phyloP scores from a whole-genome alignment of 1,284 basidiomycete species.

The Trametes versicolor region DNA sequence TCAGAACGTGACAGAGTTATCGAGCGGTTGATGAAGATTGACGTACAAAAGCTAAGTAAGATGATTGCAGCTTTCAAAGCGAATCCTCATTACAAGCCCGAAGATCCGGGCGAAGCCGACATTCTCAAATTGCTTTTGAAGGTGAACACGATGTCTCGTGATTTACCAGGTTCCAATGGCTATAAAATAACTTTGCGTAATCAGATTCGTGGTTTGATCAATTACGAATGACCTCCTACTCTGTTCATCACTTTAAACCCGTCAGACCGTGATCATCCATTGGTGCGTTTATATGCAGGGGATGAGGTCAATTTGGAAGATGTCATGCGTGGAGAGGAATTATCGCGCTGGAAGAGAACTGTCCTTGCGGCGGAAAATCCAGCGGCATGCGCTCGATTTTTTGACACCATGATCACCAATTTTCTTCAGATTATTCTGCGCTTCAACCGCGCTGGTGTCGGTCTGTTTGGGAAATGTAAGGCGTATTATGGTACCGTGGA shows the following conservation, averaged over 20 bases:
- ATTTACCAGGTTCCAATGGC: conserved; percentile 15
- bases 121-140: neutral
- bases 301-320: neutral
- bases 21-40: neutral
- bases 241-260: neutral
- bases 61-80: too few relatives aligned
- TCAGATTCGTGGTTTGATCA: neutral
- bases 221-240: neutral
- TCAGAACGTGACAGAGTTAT: neutral
- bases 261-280: neutral
- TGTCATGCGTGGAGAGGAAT: neutral
- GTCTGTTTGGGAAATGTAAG: too few relatives aligned
- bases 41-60: neutral
- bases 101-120: neutral
- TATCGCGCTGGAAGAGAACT: neutral
- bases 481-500: too few relatives aligned
- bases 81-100: neutral
- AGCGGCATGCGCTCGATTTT: neutral
- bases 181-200: neutral
- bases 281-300: neutral
- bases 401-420: neutral
- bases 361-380: neutral
- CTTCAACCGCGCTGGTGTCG: neutral
- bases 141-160: neutral
- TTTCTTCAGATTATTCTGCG: neutral